Percentiles rank a stretch among this genome's conserved stretches.
phyloP scores from a whole-genome alignment of 2,329 filamentous ascomycete genomes.

The Cladosporium austrohemisphaericum region DNA sequence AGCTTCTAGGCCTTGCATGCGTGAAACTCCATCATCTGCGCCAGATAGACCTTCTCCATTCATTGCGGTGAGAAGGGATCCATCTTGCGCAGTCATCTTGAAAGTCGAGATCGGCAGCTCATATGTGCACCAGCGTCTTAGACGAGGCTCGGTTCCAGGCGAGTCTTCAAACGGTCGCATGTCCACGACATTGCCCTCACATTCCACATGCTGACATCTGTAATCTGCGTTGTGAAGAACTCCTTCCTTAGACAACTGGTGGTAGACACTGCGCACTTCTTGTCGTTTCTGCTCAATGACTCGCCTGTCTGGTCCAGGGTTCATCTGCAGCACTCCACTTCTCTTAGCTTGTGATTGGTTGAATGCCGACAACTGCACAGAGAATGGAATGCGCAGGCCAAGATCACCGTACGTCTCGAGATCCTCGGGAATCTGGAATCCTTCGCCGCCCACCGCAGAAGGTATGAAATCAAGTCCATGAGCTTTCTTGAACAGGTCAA shows the following conservation, averaged over 20 bases:
- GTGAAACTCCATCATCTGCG: not conserved
- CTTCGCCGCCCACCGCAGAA: conserved; percentile 29
- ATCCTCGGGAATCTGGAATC: conserved; percentile 32
- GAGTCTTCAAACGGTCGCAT: conserved; percentile 21
- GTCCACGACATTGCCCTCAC: conserved; percentile 25
- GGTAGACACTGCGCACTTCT: conserved; percentile 21
- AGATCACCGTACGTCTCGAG: conserved; percentile 35
- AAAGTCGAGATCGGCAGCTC: conserved; percentile 15
- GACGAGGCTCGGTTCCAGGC: conserved; percentile 8
- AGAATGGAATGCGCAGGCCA: conserved; percentile 34
- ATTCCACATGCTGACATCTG: conserved; percentile 25
- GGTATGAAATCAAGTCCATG: conserved; percentile 41
- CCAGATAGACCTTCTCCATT: not conserved
- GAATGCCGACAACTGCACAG: conserved; percentile 30
- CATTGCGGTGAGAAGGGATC: too few species aligned
- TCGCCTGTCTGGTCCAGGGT: conserved; percentile 14
- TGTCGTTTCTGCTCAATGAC: conserved; percentile 15
- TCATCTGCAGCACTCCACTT: conserved; percentile 11
- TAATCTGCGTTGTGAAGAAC: conserved; percentile 22
- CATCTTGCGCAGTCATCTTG: not conserved
- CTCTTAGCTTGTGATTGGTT: conserved; percentile 21
- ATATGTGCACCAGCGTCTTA: conserved; percentile 26
- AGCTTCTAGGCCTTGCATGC: not conserved
- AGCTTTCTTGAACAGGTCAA: conserved; percentile 48
- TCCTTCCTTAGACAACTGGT: conserved; percentile 22